Conservation (phyloP, 208 protist species). For the Jaenimonas drosophilae region DNA sequence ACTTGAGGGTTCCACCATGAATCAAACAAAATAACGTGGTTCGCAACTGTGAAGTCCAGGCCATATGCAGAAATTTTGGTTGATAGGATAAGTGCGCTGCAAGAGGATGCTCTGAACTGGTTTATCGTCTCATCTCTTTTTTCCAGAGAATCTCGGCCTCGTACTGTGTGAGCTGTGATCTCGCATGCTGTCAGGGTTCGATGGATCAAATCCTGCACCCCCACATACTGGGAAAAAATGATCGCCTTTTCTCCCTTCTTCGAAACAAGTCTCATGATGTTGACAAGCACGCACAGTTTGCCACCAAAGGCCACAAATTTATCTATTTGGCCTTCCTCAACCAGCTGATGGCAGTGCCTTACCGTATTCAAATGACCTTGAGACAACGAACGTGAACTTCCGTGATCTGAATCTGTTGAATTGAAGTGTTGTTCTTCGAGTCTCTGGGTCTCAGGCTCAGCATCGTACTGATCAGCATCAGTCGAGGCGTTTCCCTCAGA, state of each 20-base stretch:
- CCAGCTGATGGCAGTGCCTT: constrained; percentile 31
- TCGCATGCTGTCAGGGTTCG: constrained; percentile 38
- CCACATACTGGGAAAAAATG: constrained; percentile 85
- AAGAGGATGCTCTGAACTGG: no score
- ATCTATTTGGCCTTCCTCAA: constrained; percentile 26
- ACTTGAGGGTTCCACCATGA: constrained; percentile 98
- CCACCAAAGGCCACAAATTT: constrained; percentile 56
- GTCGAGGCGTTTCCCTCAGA: no score
- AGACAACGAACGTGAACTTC: no score
- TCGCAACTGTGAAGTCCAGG: constrained; percentile 97
- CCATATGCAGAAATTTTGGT: constrained; percentile 97
- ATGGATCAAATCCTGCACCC: constrained; percentile 71
- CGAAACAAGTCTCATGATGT: constrained; percentile 40
- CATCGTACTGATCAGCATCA: no score
- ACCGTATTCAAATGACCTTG: constrained; percentile 18
- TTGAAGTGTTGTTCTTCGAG: no score
- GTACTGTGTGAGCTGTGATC: constrained; percentile 45
- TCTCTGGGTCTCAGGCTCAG: no score
- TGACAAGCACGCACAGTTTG: constrained; percentile 61
- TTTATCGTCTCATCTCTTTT: constrained; percentile 37
- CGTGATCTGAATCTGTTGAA: no score
- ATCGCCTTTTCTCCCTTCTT: constrained; percentile 59
- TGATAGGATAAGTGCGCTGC: constrained; percentile 89
- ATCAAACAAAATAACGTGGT: constrained; percentile 98
- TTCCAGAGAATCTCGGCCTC: constrained; percentile 57